Conservation (phyloP, 352 stramenopile species). For the Pythium periplocum region DNA sequence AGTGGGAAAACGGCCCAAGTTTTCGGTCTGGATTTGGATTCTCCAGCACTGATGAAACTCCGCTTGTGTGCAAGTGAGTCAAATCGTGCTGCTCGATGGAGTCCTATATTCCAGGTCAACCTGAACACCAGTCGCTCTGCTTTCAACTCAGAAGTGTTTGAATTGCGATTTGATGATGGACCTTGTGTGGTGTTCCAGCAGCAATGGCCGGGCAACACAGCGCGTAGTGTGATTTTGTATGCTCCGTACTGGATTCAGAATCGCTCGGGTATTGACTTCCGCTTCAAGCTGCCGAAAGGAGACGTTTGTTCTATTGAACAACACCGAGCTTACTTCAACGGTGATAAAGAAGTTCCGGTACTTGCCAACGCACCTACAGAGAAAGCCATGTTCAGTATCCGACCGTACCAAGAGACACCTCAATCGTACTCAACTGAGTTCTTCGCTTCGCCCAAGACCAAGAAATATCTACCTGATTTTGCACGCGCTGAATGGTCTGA, state of each 20-base stretch:
- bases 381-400: slow-evolving; percentile 65
- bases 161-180: slow-evolving; percentile 51
- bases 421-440: slow-evolving; percentile 46
- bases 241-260: slow-evolving; percentile 86
- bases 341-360: slow-evolving; percentile 55
- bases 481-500: slow-evolving; percentile 71
- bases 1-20: slow-evolving; percentile 79
- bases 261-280: slow-evolving; percentile 67
- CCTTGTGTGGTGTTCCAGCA: slow-evolving; percentile 65
- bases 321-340: slow-evolving; percentile 66
- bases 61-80: slow-evolving; percentile 55
- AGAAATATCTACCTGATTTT: slow-evolving; percentile 75
- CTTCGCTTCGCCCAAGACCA: slow-evolving; percentile 36
- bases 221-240: slow-evolving; percentile 62
- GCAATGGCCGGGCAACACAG: slow-evolving; percentile 50
- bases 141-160: slow-evolving; percentile 54
- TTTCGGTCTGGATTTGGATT: slow-evolving; percentile 67
- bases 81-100: slow-evolving; percentile 50
- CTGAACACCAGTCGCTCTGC: slow-evolving; percentile 37
- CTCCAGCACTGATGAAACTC: slow-evolving; percentile 71
- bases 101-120: slow-evolving; percentile 50
- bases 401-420: slow-evolving; percentile 68
- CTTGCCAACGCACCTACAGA: slow-evolving; percentile 47
- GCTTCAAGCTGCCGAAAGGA: slow-evolving; percentile 57
- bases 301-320: slow-evolving; percentile 51